Percentiles rank a stretch among this genome's conserved stretches.
phyloP scores from a whole-genome alignment of 495 filamentous ascomycete genomes.

The Hyaloscypha finlandica region DNA sequence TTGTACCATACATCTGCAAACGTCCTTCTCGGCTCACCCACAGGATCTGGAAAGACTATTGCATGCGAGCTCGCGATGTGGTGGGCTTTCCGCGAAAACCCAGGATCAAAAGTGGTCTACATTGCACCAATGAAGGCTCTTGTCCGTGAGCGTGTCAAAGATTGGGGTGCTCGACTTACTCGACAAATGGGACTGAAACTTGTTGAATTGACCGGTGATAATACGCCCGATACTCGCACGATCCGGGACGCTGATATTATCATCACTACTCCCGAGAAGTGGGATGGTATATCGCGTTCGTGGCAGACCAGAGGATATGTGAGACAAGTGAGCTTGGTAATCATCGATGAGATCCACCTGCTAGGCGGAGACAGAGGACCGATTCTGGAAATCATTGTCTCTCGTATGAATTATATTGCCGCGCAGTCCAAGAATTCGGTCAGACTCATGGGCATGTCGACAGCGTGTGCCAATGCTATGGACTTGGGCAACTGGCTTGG shows the following conservation, averaged over 20 bases:
- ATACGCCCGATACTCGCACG: slow-evolving; percentile 93
- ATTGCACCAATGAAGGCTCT: slow-evolving; percentile 99
- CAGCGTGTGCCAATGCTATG: slow-evolving; percentile 92
- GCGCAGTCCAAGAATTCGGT: slow-evolving; percentile 87
- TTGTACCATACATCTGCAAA: slow-evolving; percentile 91
- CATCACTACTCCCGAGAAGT: slow-evolving; percentile 98
- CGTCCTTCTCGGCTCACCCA: slow-evolving; percentile 94
- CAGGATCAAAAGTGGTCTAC: slow-evolving; percentile 97
- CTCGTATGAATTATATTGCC: slow-evolving; percentile 99
- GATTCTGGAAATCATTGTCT: slow-evolving; percentile 98
- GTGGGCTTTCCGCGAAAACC: slow-evolving; percentile 97
- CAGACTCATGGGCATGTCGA: slow-evolving; percentile 95
- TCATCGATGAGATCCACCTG: slow-evolving; percentile 98
- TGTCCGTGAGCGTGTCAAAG: slow-evolving; percentile 92
- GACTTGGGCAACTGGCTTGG: slow-evolving; percentile 97
- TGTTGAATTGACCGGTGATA: slow-evolving; percentile 97
- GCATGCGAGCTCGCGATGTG: slow-evolving; percentile 99
- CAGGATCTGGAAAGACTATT: slow-evolving; percentile 95
- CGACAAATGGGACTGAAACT: slow-evolving; percentile 83
- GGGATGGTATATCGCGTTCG: slow-evolving; percentile 98
- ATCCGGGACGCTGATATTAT: slow-evolving; percentile 97
- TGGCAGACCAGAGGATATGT: slow-evolving; percentile 98
- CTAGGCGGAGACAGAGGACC: slow-evolving; percentile 94
- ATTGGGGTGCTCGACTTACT: slow-evolving; percentile 88
- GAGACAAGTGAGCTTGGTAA: slow-evolving; percentile 90